Conservation (phyloP, 306 rosid genomes). For the Delonix regia region DNA sequence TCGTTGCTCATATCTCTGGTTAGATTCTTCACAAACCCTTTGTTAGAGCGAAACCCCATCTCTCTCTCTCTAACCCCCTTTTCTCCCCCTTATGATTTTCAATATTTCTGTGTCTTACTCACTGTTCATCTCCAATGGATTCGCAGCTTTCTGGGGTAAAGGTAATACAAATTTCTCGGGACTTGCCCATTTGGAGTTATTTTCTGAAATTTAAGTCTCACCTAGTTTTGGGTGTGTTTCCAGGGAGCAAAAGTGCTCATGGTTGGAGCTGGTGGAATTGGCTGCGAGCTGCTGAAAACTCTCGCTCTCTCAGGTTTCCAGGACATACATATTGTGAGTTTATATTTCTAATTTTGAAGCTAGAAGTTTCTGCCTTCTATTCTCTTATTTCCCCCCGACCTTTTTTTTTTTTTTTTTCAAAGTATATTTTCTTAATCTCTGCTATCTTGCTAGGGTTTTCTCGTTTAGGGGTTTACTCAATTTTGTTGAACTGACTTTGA, state of each 20-base stretch:
- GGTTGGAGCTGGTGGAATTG: slow-evolving; percentile 99
- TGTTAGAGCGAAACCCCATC: background rate
- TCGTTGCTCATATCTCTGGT: slow-evolving; percentile 25
- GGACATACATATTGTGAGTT: slow-evolving; percentile 90
- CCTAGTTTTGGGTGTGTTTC: background rate
- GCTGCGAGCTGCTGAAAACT: slow-evolving; percentile 96
- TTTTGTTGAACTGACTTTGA: slow-evolving; percentile 7
- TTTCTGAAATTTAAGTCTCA: slow-evolving; percentile 13
- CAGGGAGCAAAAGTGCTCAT: slow-evolving; percentile 91
- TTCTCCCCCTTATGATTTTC: slow-evolving; percentile 36
- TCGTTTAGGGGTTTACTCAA: slow-evolving; percentile 35
- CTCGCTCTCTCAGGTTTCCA: slow-evolving; percentile 94
- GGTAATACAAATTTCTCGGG: slow-evolving; percentile 46
- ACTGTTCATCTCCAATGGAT: slow-evolving; percentile 61
- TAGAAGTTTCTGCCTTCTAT: background rate
- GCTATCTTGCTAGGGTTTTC: slow-evolving; percentile 44
- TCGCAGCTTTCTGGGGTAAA: slow-evolving; percentile 51
- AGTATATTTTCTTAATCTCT: background rate
- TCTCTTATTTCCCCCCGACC: background rate
- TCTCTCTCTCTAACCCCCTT: background rate
- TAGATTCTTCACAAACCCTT: slow-evolving; percentile 30
- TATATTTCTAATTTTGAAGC: background rate
- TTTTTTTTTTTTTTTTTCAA: background rate
- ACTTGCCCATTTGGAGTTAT: background rate
- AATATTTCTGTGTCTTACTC: slow-evolving; percentile 39